Evolutionary conservation across 768 basidiomycete genomes (phyloP).

Genomic region (Kwoniella pini): DNA sequence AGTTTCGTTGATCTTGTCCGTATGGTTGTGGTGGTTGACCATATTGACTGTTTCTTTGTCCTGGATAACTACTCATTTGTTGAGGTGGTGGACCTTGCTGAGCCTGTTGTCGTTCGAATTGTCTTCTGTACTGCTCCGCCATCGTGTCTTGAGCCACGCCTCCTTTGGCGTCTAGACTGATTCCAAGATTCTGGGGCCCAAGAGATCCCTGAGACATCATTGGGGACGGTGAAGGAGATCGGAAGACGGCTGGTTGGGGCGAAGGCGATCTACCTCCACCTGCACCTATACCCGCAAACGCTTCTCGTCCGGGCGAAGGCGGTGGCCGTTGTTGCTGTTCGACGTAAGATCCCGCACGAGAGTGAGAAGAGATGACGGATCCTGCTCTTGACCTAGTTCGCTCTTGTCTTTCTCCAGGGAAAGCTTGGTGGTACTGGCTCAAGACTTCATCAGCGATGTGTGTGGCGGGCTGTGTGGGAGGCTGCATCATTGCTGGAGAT

Average conservation of each 20-base stretch:
- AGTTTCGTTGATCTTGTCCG: slow-evolving; percentile 15
- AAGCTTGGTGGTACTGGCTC: slow-evolving; percentile 73
- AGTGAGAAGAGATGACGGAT: slow-evolving; percentile 23
- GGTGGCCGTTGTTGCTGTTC: slow-evolving; percentile 42
- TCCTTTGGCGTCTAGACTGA: slow-evolving; percentile 75
- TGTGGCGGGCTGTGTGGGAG: slow-evolving; percentile 56
- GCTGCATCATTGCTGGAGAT: slow-evolving; percentile 66
- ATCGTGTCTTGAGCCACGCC: slow-evolving; percentile 71
- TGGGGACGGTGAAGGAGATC: slow-evolving; percentile 43
- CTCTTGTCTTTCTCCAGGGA: slow-evolving; percentile 71
- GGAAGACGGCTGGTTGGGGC: slow-evolving; percentile 57
- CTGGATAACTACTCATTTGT: slow-evolving; percentile 6
- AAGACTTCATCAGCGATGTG: slow-evolving; percentile 70
- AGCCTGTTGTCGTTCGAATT: slow-evolving; percentile 41
- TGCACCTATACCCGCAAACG: slow-evolving; percentile 80
- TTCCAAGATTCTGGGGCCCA: slow-evolving; percentile 73
- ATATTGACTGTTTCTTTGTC: slow-evolving; percentile 11
- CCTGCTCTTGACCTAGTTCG: slow-evolving; percentile 38
- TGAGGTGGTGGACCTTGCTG: slow-evolving; percentile 28
- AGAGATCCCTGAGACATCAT: slow-evolving; percentile 63
- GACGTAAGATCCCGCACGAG: slow-evolving; percentile 42
- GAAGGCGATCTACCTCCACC: slow-evolving; percentile 57
- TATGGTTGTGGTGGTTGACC: slow-evolving; percentile 8
- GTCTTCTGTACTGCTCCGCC: slow-evolving; percentile 47
- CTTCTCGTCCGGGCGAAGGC: slow-evolving; percentile 56